Base-by-base conservation (phyloP, 768 basidiomycete species). In the Auricularia cornea region DNA sequence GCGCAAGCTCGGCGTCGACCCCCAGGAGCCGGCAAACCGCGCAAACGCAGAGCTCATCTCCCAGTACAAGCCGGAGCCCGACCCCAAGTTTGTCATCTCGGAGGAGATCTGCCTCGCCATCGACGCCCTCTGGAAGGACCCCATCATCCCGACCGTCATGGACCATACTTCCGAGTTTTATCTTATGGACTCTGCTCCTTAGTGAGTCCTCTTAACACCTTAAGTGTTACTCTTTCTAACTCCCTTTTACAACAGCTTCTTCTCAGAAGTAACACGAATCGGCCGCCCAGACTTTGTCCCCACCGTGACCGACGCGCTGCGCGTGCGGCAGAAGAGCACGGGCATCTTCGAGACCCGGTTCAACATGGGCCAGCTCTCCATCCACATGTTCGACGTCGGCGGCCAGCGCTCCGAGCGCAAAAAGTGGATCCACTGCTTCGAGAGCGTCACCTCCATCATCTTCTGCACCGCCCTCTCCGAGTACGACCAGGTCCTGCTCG, bases 301-400 rank as follows among this genome's bases (percentile, higher is more conserved):
- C 0, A 90, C 87, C 23, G 90, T 92, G 70, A 86, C 83, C 6
- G 95, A 98, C 71, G 89, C 96, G 2, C 78, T 98, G 30, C 80
- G 92, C 29, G 92, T 92, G n/a, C 84, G 93, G 66, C 85, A 86
- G 63, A 95, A 95, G 79, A 92, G 87, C 62, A 87, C 90, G 2
- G 94, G 94, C 20, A 95, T 98, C 68, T 87, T 86, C 4, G 94
- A 98, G 76, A 97, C 94, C 5, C 76, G 88, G 70, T 91, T 92
- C 63, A 80, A 78, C 14, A 83, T 90, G 81, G 89, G 54, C 54
- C 54, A 57, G 30, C 30, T 57, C 28, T 29, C 28, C 0, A 83
- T 83, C 74, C 82, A 83, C 70, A 89, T 89, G 87, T 88, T 90
- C 66, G 88, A 89, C 71, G 87, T 89, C 28, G 88, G 88, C 28